These are phyloP conservation scores for Alternaria solani DNA, from an alignment of 2,329 filamentous ascomycete genomes.

Conservation along the genomic window DNA sequence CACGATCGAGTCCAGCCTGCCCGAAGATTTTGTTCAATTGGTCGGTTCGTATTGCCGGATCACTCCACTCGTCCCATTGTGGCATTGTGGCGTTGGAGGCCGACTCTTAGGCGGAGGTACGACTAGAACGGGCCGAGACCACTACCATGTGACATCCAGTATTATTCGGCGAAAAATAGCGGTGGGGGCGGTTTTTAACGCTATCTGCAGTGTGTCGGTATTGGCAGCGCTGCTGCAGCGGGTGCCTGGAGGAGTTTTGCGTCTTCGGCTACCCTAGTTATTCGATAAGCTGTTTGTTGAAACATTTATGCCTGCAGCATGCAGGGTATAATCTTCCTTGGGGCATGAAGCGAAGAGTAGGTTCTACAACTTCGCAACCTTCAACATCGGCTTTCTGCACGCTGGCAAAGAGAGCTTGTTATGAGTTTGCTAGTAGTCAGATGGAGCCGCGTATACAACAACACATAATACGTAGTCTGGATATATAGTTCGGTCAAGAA, in stretches of 20 bases:
- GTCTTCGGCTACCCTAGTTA: neutral
- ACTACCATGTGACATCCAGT: neutral
- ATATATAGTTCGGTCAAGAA: neutral
- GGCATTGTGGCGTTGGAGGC: neutral
- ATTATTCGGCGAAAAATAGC: neutral
- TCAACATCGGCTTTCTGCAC: neutral
- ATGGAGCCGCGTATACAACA: too few relatives aligned
- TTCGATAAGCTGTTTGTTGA: neutral
- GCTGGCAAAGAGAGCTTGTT: neutral
- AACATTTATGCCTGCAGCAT: neutral
- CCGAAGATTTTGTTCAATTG: neutral
- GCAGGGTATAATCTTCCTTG: neutral
- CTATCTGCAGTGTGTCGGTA: neutral
- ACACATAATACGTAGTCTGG: neutral
- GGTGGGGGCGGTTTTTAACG: too few relatives aligned
- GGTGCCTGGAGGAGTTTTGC: neutral
- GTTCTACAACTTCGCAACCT: neutral
- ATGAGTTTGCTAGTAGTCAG: too few relatives aligned
- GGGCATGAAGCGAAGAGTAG: neutral
- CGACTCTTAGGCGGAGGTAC: neutral
- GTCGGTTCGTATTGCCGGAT: neutral
- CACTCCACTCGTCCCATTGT: neutral
- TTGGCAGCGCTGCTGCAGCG: neutral
- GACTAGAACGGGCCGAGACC: neutral
- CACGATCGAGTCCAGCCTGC: neutral